Percentiles rank a stretch among this genome's conserved stretches.
Conservation (phyloP, 2,329 filamentous ascomycete species). For the Colletotrichum sansevieriae region DNA sequence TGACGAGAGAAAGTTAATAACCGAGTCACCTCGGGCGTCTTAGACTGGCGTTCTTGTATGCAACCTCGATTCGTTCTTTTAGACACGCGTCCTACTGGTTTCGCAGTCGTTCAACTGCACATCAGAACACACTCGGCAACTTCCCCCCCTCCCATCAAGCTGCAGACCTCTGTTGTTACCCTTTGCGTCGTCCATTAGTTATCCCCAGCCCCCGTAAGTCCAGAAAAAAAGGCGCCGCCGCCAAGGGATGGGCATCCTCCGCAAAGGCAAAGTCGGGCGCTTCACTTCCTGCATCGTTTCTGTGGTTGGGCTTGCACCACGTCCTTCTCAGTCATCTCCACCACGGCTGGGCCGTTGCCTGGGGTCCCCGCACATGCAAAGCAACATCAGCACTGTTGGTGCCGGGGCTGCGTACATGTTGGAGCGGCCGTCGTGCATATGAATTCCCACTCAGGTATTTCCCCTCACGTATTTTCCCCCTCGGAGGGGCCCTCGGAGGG, state of each 20-base stretch:
- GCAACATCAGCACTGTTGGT: conserved; percentile 12
- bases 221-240: neutral
- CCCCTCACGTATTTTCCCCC: no score
- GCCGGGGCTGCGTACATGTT: conserved; percentile 3
- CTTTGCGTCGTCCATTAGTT: neutral
- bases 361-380: conserved; percentile 18
- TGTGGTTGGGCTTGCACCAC: neutral
- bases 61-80: neutral
- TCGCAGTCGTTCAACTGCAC: neutral
- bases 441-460: neutral
- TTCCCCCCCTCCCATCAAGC: neutral
- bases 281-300: neutral
- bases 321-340: neutral
- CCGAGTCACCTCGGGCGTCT: neutral
- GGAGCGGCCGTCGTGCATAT: neutral
- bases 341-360: neutral
- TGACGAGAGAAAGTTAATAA: neutral
- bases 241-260: neutral
- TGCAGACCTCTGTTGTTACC: neutral
- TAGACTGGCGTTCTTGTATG: conserved; percentile 28
- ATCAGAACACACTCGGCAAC: no score
- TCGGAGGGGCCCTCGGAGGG: no score
- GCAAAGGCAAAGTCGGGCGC: conserved; percentile 3
- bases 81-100: no score
- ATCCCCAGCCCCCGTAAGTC: neutral